phyloP scores from a whole-genome alignment of 768 basidiomycete species.

The Leucogyrophana mollusca region DNA sequence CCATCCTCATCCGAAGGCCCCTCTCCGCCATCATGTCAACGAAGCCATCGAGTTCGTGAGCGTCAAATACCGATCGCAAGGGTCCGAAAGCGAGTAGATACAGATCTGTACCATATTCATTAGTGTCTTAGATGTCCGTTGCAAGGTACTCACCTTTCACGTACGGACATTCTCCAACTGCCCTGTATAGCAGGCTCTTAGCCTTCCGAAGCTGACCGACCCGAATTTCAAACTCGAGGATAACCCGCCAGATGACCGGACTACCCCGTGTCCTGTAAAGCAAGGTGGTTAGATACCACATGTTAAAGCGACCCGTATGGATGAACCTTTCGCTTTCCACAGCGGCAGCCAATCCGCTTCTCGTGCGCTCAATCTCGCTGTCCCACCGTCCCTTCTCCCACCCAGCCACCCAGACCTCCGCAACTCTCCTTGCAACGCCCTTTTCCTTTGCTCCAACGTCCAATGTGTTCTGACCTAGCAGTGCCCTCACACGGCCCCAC shows the following conservation, averaged over 20 bases:
- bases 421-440: conserved; percentile 53
- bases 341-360: conserved; percentile 60
- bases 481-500: conserved; percentile 68
- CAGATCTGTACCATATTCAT: conserved; percentile 45
- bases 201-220: conserved; percentile 56
- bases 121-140: conserved; percentile 9
- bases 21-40: conserved; percentile 79
- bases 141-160: conserved; percentile 55
- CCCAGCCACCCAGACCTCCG: conserved; percentile 78
- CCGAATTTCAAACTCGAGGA: conserved; percentile 75
- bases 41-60: conserved; percentile 56
- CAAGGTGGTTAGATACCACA: conserved; percentile 6
- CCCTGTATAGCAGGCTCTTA: conserved; percentile 72
- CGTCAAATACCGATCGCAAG: conserved; percentile 60
- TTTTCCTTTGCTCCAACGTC: conserved; percentile 44
- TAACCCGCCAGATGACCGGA: conserved; percentile 68
- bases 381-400: conserved; percentile 77
- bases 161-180: conserved; percentile 72
- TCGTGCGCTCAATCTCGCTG: conserved; percentile 66
- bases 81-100: conserved; percentile 79
- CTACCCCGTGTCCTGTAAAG: conserved; percentile 60
- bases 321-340: conserved; percentile 67
- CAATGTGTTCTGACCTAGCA: conserved; percentile 45
- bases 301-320: not conserved
- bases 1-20: conserved; percentile 60